Base-by-base conservation (phyloP, 805 yeast species). In the Metahyphopichia silvanorum region DNA sequence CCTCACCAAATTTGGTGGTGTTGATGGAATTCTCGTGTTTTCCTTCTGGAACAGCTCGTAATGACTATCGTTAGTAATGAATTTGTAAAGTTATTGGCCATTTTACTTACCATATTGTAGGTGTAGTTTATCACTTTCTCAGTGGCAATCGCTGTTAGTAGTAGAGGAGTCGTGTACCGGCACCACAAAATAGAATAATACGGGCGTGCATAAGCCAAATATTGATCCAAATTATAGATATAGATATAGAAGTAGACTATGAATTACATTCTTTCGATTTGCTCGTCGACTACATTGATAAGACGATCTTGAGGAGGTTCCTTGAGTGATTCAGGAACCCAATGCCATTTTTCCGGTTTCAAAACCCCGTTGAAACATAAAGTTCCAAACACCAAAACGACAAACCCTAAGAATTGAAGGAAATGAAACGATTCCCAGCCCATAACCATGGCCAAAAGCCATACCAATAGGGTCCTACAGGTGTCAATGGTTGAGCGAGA, bases 401-500 rank as follows among this genome's bases (percentile, higher is more conserved):
- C 59, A 48, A 85, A 85, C 0, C 93, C 94, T 13, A 72, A 18
- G 14, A 78, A 59, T 53, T 85, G 94, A 32, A 80, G 55, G n/a
- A 60, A 46, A 14, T 67, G 66, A 58, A 83, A 85, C 1, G 66
- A 46, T 55, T 85, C 93, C 94, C 93, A 85, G 3, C 91, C 93
- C 41, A 84, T 47, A 15, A 56, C 32, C 31, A 85, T 60, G 0
- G 93, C 85, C 6, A 82, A 72, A 1, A 79, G 23, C 94, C 94
- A 85, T 12, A 85, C 89, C 17, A 82, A 56, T 16, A 83, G 57
- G 0, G 93, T 84, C 42, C 94, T 69, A 38, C 84, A 79, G 0
- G 88, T 79, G 49, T 85, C 94, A 31, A 85, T 74, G 2, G 93
- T 85, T 15, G 87, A 78, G 49, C 93, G 67, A 2, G 89, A 71